A percentile compares a stretch with the other conserved stretches of the same genome.
Conservation (phyloP, 2,329 filamentous ascomycete species). For the Nemania bipapillata region DNA sequence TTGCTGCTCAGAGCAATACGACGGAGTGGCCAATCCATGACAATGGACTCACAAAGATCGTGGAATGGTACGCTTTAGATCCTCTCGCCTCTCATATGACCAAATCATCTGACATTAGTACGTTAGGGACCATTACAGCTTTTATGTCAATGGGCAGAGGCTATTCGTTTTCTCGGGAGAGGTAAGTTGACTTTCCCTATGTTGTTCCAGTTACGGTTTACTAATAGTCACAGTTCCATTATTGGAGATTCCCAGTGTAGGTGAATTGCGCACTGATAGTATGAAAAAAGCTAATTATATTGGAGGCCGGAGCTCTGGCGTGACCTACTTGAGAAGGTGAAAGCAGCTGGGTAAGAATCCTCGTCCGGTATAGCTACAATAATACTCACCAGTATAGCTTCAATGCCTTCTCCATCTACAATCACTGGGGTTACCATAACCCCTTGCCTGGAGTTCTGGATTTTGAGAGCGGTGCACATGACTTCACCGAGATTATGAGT, state of each 20-base stretch:
- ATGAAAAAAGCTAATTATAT: neutral
- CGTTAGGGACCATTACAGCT: constrained; percentile 57
- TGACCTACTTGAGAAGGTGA: constrained; percentile 57
- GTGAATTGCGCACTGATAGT: constrained; percentile 17
- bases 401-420: constrained; percentile 58
- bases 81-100: neutral
- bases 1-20: constrained; percentile 28
- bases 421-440: constrained; percentile 57
- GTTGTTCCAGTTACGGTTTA: neutral
- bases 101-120: constrained; percentile 4
- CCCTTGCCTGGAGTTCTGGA: constrained; percentile 55
- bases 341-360: constrained; percentile 53
- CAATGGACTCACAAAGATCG: constrained; percentile 50
- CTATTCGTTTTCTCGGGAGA: constrained; percentile 59
- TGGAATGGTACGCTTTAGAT: constrained; percentile 48
- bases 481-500: constrained; percentile 64
- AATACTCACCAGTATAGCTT: constrained; percentile 47
- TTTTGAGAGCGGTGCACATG: constrained; percentile 63
- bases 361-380: neutral
- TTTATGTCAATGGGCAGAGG: constrained; percentile 55
- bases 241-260: constrained; percentile 57
- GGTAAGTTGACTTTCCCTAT: constrained; percentile 40
- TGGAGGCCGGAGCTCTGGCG: constrained; percentile 54
- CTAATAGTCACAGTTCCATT: constrained; percentile 53
- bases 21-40: constrained; percentile 48